Base-by-base conservation (phyloP, 306 rosid genomes). In the Gastrolobium bilobum region DNA sequence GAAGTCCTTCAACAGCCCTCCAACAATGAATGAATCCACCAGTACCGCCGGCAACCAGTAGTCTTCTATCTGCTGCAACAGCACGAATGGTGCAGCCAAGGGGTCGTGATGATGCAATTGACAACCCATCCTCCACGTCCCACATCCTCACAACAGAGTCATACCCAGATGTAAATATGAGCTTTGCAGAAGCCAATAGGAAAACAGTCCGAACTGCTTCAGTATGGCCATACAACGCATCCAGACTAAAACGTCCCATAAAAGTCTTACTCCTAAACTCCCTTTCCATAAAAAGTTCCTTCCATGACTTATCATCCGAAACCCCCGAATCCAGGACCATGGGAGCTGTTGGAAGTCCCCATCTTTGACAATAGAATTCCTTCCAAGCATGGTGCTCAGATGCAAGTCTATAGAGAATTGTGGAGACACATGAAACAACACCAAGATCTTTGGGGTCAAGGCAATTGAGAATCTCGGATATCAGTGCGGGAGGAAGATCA, bases 331-430 rank as follows among this genome's bases (percentile, higher is more conserved):
- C 90, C 75, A 76, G 52, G 9, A 70, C 79, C 34, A 73, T 30
- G 0, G 84, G 85, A 66, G 78, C 51, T 29, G 91, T 40, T 37
- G 97, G 96, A 72, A 89, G 92, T 61, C 92, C 98, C 99, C 99
- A 95, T 81, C 99, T 91, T 81, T 92, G 92, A 84, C 89, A 82
- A 79, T 92, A 95, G 84, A 95, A 95, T 10, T 86, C 91, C 90
- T 95, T 95, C 99, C 99, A 95, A 48, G 90, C 99, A 86, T 87
- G 90, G 75, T 95, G 99, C 71, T 95, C 97, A 1, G 97, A 88
- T 0, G 98, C 94, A 71, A 91, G 78, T 68, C 89, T 58, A 39
- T 79, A 87, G 10, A 95, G 83, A 82, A 82, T 69, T 0, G 90
- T 68, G 3, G 98, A 92, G 60, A 89, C 99, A 79, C 99, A 95